Evolutionary conservation across 495 filamentous ascomycete species (phyloP), one percentile per base, ranked within the genome.

Genomic region (Chaetomium tenue): DNA sequence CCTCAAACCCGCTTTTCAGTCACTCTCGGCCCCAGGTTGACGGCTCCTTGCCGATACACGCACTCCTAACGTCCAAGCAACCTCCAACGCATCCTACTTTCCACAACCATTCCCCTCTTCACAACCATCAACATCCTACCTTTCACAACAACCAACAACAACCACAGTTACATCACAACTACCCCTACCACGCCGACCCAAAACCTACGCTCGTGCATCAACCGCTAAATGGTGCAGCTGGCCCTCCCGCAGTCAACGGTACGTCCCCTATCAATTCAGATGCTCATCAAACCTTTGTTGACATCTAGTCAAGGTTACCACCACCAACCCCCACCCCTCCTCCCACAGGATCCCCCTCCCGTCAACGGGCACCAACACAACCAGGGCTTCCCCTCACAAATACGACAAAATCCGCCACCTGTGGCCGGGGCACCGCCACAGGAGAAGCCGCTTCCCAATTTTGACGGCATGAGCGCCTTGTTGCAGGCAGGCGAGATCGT

Each of bases 381-480:
- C 23, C 48, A 51, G 9, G 16, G 15, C 22, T 61, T 18, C 25
- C 2, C 58, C 18, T 4, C 50, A 57, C 33, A 56, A 40, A 20
- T 3, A 57, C 33, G 42, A 2, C 33, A 40, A 4, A 1, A 3
- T 23, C 20, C 3, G n/a, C 54, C n/a, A 25, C 16, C 25, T 40
- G 13, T 15, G 3, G 11, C 47, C 42, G 44, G 30, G 47, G 15
- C 48, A 25, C 37, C 64, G 39, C 58, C 58, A 5, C 60, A 52
- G 7, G 26, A 64, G 47, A 72, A 71, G 25, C 64, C 26, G 8
- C 65, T 64, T 18, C 20, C 64, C 13, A 71, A 66, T 23, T 67
- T 81, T n/a, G 80, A 82, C 51, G 80, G 80, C 1, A 81, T 85
- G 68, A 83, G 76, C 63, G 83, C 83, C 18, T 68, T 85, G n/a